Evolutionary conservation across 1,139 yeast species (phyloP).

Genomic region (Nakaseomyces bracarensis): DNA sequence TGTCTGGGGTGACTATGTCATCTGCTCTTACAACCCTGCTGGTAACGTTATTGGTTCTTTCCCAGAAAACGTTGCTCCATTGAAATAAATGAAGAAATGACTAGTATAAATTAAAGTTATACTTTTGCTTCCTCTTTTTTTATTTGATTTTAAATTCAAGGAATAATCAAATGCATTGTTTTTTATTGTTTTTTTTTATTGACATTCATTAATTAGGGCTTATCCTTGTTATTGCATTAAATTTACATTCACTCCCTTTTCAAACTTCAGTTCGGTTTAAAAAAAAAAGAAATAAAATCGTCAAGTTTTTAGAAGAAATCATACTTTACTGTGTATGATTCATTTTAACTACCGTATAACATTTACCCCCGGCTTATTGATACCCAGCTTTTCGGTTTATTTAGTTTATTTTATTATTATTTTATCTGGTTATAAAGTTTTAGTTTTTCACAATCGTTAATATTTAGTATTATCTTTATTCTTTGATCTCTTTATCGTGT

Average conservation of each 20-base stretch:
- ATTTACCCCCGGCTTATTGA: neutral
- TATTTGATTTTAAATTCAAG: too few species aligned
- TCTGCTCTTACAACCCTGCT: conserved; percentile 57
- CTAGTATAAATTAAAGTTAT: neutral
- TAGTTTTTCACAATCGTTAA: conserved; percentile 2
- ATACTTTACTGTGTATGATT: too few species aligned
- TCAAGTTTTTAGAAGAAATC: neutral
- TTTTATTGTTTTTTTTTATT: too few species aligned
- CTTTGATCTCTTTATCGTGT: neutral
- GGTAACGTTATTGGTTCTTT: conserved; percentile 47
- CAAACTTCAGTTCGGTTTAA: neutral
- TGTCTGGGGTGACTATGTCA: conserved; percentile 43
- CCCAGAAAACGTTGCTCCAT: conserved; percentile 42
- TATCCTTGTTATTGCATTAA: neutral
- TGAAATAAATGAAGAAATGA: conserved; percentile 10
- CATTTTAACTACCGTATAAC: too few species aligned
- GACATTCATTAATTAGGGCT: too few species aligned
- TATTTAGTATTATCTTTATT: neutral
- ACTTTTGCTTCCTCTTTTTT: too few species aligned
- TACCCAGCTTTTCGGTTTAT: neutral
- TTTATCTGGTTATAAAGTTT: conserved; percentile 4
- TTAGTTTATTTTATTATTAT: neutral
- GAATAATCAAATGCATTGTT: too few species aligned
- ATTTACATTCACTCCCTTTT: neutral
- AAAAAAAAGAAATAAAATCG: neutral